A percentile compares a stretch with the other conserved stretches of the same genome.
These are phyloP conservation scores for Ophiostoma angusticollis DNA, from an alignment of 2,329 filamentous ascomycete genomes.

Conservation along the genomic window DNA sequence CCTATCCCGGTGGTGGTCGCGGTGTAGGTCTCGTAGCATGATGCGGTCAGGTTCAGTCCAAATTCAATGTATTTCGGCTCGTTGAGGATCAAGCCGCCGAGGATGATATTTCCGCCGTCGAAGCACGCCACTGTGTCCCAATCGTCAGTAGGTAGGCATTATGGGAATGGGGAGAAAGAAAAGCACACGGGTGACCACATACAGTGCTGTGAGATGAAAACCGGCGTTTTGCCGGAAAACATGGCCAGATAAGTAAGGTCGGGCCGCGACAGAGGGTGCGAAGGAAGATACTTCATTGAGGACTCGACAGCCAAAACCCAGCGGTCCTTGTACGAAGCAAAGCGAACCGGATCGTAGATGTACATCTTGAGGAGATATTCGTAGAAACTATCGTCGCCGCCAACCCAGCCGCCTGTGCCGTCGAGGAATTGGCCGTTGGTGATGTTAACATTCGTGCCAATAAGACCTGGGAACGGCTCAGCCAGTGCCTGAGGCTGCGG, in stretches of 20 bases:
- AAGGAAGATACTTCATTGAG: conserved; percentile 57
- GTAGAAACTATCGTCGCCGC: conserved; percentile 69
- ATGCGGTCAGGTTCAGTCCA: conserved; percentile 57
- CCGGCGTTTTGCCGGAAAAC: conserved; percentile 34
- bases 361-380: conserved; percentile 91
- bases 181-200: conserved; percentile 18
- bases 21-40: conserved; percentile 62
- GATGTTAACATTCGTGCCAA: conserved; percentile 56
- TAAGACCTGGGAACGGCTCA: conserved; percentile 65
- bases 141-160: no score
- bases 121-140: conserved; percentile 57
- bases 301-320: conserved; percentile 69
- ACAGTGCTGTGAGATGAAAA: conserved; percentile 38
- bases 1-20: conserved; percentile 60
- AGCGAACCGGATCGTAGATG: conserved; percentile 57
- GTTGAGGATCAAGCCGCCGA: conserved; percentile 60
- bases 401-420: conserved; percentile 60
- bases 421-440: conserved; percentile 54
- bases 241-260: conserved; percentile 60
- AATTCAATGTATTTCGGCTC: conserved; percentile 57
- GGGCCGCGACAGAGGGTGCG: conserved; percentile 50
- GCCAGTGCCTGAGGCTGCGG: conserved; percentile 42
- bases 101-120: conserved; percentile 71
- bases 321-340: conserved; percentile 52
- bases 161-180: no score